Evolutionary conservation across 2,329 filamentous ascomycete genomes (phyloP).

Genomic region (Colletotrichum tropicale): DNA sequence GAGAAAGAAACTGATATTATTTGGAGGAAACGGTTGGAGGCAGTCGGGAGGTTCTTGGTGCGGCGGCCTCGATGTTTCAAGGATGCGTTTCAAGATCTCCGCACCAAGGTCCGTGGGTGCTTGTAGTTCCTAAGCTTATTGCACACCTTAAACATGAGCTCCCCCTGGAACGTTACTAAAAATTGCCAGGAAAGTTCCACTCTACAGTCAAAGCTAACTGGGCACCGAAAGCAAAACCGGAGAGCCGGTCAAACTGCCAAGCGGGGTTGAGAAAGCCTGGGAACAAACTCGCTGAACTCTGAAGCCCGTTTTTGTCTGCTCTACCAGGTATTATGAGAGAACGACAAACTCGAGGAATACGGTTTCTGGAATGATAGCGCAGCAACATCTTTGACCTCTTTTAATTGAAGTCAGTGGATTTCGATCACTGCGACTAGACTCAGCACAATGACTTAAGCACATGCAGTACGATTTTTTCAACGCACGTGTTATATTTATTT

Average conservation of each 20-base stretch:
- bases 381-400: too few species aligned
- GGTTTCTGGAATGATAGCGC: too few species aligned
- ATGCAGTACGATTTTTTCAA: too few species aligned
- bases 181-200: rapidly evolving
- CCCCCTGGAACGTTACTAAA: not conserved
- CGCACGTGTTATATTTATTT: too few species aligned
- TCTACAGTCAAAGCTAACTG: not conserved
- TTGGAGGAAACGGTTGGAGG: not conserved
- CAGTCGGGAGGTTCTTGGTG: not conserved
- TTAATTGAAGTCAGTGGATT: too few species aligned
- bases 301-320: too few species aligned
- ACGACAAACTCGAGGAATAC: too few species aligned
- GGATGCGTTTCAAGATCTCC: slow-evolving; percentile 16
- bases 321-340: too few species aligned
- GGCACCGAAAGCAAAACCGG: rapidly evolving
- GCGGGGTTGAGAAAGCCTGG: not conserved
- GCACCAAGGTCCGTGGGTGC: not conserved
- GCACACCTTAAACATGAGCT: not conserved
- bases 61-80: slow-evolving; percentile 11
- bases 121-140: not conserved
- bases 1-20: not conserved
- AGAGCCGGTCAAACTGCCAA: not conserved
- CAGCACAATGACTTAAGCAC: too few species aligned
- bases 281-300: too few species aligned
- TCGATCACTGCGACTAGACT: too few species aligned